Conservation (phyloP, 805 yeast species). For the Candida peoriensis region DNA sequence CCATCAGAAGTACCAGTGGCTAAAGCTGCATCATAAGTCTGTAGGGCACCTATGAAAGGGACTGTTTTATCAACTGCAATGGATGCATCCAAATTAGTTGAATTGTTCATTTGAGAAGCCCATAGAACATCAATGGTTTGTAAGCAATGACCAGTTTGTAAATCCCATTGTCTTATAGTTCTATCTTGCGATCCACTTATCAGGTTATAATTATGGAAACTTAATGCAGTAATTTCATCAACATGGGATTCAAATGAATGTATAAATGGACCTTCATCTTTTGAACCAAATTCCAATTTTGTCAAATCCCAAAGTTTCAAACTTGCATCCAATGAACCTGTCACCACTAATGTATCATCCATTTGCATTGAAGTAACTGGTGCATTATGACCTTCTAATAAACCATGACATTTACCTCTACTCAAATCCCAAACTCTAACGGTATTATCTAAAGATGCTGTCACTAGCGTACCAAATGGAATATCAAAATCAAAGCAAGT, state of each 20-base stretch:
- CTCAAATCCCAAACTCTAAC: slow-evolving; percentile 83
- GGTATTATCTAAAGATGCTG: slow-evolving; percentile 73
- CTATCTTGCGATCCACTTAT: slow-evolving; percentile 69
- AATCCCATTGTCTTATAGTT: slow-evolving; percentile 75
- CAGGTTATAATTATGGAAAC: slow-evolving; percentile 46
- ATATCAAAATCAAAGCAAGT: slow-evolving; percentile 62
- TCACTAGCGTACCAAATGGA: slow-evolving; percentile 72
- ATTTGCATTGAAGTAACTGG: slow-evolving; percentile 56
- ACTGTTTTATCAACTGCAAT: slow-evolving; percentile 11
- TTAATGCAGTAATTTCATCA: slow-evolving; percentile 60
- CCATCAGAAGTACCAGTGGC: slow-evolving; percentile 81
- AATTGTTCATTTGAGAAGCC: slow-evolving; percentile 37
- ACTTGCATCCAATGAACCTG: slow-evolving; percentile 62
- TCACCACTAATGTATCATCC: slow-evolving; percentile 42
- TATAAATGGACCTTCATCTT: slow-evolving; percentile 32
- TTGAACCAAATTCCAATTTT: slow-evolving; percentile 19
- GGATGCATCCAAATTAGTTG: slow-evolving; percentile 10
- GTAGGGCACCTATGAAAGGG: slow-evolving; percentile 60
- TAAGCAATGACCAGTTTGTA: slow-evolving; percentile 56
- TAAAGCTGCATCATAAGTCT: slow-evolving; percentile 68
- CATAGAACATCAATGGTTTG: slow-evolving; percentile 68
- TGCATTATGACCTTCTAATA: slow-evolving; percentile 56
- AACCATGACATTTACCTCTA: slow-evolving; percentile 43
- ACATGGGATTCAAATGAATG: slow-evolving; percentile 59
- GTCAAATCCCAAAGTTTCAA: slow-evolving; percentile 56